Evolutionary conservation across 23 red algal genomes (phyloP).

Genomic region (Gracilaria gracilis): DNA sequence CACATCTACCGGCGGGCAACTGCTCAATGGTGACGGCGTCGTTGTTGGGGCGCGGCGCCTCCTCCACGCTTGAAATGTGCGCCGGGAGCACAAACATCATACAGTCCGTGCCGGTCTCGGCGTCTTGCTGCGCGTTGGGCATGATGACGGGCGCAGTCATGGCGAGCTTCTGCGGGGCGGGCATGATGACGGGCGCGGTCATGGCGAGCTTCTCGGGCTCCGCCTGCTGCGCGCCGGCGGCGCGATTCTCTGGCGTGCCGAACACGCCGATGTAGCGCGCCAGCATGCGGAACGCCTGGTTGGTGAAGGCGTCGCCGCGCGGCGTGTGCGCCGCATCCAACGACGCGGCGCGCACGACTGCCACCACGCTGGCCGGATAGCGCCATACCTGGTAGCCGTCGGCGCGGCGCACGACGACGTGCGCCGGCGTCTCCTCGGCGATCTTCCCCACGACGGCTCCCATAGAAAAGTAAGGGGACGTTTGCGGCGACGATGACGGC

Average conservation of each 20-base stretch:
- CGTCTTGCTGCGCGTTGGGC: neutral
- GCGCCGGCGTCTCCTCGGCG: conserved; percentile 77
- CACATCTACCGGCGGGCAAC: conserved; percentile 57
- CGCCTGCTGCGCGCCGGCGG: neutral
- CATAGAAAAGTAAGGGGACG: neutral
- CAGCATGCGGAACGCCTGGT: conserved; percentile 75
- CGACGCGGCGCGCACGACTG: conserved; percentile 49
- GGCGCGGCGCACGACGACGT: conserved; percentile 63
- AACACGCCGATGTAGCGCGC: conserved; percentile 97
- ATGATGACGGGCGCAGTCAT: conserved; percentile 94
- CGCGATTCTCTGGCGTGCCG: conserved; percentile 70
- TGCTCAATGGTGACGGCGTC: conserved; percentile 54
- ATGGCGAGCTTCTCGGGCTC: conserved; percentile 23
- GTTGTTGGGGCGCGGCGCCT: conserved; percentile 84
- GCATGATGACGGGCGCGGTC: conserved; percentile 41
- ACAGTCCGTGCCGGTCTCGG: conserved; percentile 5
- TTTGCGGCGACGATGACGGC: too few relatives aligned
- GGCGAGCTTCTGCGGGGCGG: conserved; percentile 57
- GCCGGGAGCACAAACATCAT: conserved; percentile 90
- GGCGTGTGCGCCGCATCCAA: conserved; percentile 11
- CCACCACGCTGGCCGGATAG: conserved; percentile 68
- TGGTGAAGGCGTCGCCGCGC: conserved; percentile 58
- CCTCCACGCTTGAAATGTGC: conserved; percentile 71
- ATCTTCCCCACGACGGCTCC: conserved; percentile 79
- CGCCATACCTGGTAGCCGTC: conserved; percentile 84